These are phyloP conservation scores for Ophiobolus disseminans DNA, from an alignment of 2,329 filamentous ascomycete genomes.

Conservation along the genomic window DNA sequence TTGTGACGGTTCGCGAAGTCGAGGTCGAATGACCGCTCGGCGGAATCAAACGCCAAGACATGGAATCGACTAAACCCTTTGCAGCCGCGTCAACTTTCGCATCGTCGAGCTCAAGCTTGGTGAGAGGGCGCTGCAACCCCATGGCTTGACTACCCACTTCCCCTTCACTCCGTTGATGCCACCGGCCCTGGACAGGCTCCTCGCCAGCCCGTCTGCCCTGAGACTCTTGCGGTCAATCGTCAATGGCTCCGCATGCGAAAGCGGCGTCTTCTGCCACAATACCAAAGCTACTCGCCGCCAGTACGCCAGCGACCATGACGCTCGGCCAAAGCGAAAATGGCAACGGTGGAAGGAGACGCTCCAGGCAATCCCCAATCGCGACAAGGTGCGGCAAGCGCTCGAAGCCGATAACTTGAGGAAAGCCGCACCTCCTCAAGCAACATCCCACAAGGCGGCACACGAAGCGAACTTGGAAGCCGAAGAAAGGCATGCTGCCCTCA, in stretches of 20 bases:
- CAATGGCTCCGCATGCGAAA: slow-evolving; percentile 31
- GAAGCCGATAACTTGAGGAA: not conserved
- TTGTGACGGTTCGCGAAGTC: slow-evolving; percentile 35
- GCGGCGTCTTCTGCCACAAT: slow-evolving; percentile 19
- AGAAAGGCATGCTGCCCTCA: slow-evolving; percentile 5
- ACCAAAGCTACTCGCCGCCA: slow-evolving; percentile 18
- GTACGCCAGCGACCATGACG: slow-evolving; percentile 15
- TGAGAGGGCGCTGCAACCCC: slow-evolving; percentile 11
- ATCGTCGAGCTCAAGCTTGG: slow-evolving; percentile 7
- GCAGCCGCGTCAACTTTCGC: slow-evolving; percentile 18
- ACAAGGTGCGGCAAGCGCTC: slow-evolving; percentile 9
- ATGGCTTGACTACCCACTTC: slow-evolving; percentile 30
- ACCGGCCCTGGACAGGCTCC: slow-evolving; percentile 54
- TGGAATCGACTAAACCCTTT: slow-evolving; percentile 27
- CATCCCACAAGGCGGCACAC: too few relatives aligned
- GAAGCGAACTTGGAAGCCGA: too few relatives aligned
- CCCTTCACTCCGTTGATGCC: slow-evolving; percentile 49
- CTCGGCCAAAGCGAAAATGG: slow-evolving; percentile 16
- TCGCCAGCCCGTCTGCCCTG: slow-evolving; percentile 54
- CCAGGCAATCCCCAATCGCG: slow-evolving; percentile 6
- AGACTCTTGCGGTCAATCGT: slow-evolving; percentile 47
- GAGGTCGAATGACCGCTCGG: slow-evolving; percentile 39
- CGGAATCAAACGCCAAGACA: slow-evolving; percentile 23
- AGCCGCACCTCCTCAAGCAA: not conserved
- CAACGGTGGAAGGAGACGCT: slow-evolving; percentile 18